Conservation (phyloP, 805 yeast genomes). For the Monosporozyma aerobia region DNA sequence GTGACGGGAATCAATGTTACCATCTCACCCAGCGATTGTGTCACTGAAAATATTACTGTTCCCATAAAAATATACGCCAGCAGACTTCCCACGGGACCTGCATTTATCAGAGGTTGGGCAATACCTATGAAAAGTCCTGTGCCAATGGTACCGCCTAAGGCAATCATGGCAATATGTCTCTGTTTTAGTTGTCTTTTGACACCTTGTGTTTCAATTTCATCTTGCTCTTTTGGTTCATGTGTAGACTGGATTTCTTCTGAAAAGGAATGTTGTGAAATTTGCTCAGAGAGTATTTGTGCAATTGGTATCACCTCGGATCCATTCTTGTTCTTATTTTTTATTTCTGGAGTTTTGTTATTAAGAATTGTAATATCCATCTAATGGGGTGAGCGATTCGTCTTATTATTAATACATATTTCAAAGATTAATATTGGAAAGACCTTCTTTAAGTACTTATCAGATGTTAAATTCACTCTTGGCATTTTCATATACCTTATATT, state of each 20-base stretch:
- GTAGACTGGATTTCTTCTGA: not conserved
- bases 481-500: not conserved
- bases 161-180: conserved; percentile 61
- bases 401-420: not conserved
- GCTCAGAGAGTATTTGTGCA: not conserved
- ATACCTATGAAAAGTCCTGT: conserved; percentile 60
- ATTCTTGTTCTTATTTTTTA: not conserved
- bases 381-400: not conserved
- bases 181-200: conserved; percentile 45
- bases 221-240: not conserved
- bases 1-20: conserved; percentile 63
- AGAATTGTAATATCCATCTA: not conserved
- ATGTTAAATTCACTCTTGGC: not conserved
- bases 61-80: conserved; percentile 56
- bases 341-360: not conserved
- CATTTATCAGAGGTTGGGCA: conserved; percentile 6
- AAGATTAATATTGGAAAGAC: not conserved
- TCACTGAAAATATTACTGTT: conserved; percentile 49
- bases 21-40: conserved; percentile 70
- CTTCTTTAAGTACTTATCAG: not conserved
- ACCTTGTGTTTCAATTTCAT: not conserved
- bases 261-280: not conserved
- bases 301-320: not conserved
- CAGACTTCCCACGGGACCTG: conserved; percentile 50
- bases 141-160: conserved; percentile 68